Evolutionary conservation across 2,329 filamentous ascomycete species (phyloP), one percentile per base, ranked within the genome.

Genomic region (Alternaria rosae): DNA sequence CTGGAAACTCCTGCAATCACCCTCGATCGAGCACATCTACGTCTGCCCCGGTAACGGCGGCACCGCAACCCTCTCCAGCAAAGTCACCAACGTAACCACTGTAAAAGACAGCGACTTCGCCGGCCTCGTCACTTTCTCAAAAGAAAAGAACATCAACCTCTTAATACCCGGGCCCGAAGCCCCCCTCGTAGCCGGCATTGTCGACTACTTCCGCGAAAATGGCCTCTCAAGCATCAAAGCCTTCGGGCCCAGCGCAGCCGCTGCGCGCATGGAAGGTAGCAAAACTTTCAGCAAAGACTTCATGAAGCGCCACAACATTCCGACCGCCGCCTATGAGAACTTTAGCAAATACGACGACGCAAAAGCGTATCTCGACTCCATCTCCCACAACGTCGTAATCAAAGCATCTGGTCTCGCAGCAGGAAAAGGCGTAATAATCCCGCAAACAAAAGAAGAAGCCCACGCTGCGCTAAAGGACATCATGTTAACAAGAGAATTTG

Each of bases 231-330:
- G 71, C 42, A 93, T 97, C 76, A 86, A 88, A 70, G 91, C 89
- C 80, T 98, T 97, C 76, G 95, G 94, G 2, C 95, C 95, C 6
- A 91, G 89, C 59, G 89, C 91, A 81, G 88, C 88, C 51, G 94
- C 95, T 21, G 94, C 95, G 17, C 87, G 88, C 45, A 92, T 99
- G 87, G 95, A 99, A 81, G 95, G 95, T 62, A 96, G 92, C 82
- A 99, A 99, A 85, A 92, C 94, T 11, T 98, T 96, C 80, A 93
- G 92, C 65, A 99, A 99, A 79, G 94, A 98, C 80, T 98, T 98
- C 77, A 99, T 98, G 95, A 90, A 91, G 80, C 89, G 90, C 68
- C 89, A 97, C 82, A 86, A 87, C 73, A 97, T 99, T 71, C 94
- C 94, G 38, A 98, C 95, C 1, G 95, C 95, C 15, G 88, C 87